Percentiles rank a stretch among this genome's conserved stretches.
Evolutionary conservation across 2,329 filamentous ascomycete species (phyloP).

Genomic region (Cladosporium austrohemisphaericum): DNA sequence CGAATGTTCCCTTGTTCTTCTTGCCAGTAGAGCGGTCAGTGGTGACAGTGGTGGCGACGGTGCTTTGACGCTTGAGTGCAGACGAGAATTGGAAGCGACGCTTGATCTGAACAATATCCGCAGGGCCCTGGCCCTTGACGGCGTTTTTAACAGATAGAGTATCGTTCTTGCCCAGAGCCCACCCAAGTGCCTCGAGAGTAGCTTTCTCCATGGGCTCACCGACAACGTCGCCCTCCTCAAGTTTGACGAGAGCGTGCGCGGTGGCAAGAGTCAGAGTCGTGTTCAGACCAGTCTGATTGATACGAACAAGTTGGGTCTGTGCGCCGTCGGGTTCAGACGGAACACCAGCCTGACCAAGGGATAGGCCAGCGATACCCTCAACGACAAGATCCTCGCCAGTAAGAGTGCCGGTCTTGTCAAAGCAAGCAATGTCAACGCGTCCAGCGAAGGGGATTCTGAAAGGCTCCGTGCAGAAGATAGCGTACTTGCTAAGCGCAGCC

Average conservation of each 20-base stretch:
- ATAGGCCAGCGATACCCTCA: constrained; percentile 89
- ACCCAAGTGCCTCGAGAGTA: constrained; percentile 82
- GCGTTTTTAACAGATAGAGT: constrained; percentile 66
- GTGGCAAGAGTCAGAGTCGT: constrained; percentile 92
- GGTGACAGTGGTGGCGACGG: constrained; percentile 76
- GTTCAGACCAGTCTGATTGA: constrained; percentile 67
- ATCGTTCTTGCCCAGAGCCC: constrained; percentile 88
- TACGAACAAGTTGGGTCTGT: constrained; percentile 71
- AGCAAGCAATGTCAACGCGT: constrained; percentile 92
- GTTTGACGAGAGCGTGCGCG: constrained; percentile 89
- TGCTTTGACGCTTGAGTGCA: constrained; percentile 90
- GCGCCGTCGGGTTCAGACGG: constrained; percentile 70
- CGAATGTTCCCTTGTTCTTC: constrained; percentile 81
- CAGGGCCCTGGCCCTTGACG: constrained; percentile 40
- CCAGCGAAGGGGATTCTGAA: constrained; percentile 97
- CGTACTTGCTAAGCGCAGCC: constrained; percentile 87
- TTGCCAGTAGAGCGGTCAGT: constrained; percentile 68
- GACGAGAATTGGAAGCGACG: constrained; percentile 98
- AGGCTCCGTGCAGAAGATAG: constrained; percentile 97
- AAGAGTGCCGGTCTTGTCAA: constrained; percentile 96
- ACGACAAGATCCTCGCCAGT: constrained; percentile 96
- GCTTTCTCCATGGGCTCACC: constrained; percentile 99
- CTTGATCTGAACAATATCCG: constrained; percentile 86
- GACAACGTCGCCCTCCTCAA: constrained; percentile 95
- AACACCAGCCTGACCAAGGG: constrained; percentile 64